phyloP scores from a whole-genome alignment of 2,329 filamentous ascomycete species.

The Botrytis elliptica region DNA sequence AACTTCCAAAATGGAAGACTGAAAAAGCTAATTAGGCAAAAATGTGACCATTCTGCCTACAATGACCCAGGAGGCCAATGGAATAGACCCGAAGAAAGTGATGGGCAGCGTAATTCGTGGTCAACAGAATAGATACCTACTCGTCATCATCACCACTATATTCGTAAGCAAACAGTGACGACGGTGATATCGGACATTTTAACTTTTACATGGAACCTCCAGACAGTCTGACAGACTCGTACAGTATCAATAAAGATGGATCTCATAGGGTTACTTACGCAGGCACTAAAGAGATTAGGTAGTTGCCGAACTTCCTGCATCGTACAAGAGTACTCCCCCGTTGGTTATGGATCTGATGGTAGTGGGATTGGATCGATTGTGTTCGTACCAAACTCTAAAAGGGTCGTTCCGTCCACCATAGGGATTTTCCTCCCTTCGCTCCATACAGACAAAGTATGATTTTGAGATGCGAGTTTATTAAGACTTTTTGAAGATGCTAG shows the following conservation, averaged over 20 bases:
- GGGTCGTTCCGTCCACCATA: neutral
- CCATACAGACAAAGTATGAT: neutral
- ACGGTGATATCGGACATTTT: neutral
- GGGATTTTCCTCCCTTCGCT: neutral
- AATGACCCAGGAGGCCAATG: neutral
- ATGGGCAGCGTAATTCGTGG: neutral
- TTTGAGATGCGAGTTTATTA: neutral
- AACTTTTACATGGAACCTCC: neutral
- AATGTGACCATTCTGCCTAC: neutral
- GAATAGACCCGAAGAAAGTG: neutral
- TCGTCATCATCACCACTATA: constrained; percentile 11
- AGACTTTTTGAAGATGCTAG: neutral
- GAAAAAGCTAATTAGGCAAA: neutral
- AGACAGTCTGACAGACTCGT: neutral
- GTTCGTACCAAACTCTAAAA: neutral
- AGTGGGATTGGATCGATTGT: neutral
- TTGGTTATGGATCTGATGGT: neutral
- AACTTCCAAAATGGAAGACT: neutral
- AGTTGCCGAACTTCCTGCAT: neutral
- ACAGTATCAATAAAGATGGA: too few species aligned
- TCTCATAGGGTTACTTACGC: neutral
- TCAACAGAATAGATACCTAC: neutral
- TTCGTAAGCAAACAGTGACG: constrained; percentile 9
- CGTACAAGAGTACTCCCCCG: neutral
- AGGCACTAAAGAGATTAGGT: neutral